Evolutionary conservation across 2,329 filamentous ascomycete species (phyloP).

Genomic region (Ascochyta koolunga): DNA sequence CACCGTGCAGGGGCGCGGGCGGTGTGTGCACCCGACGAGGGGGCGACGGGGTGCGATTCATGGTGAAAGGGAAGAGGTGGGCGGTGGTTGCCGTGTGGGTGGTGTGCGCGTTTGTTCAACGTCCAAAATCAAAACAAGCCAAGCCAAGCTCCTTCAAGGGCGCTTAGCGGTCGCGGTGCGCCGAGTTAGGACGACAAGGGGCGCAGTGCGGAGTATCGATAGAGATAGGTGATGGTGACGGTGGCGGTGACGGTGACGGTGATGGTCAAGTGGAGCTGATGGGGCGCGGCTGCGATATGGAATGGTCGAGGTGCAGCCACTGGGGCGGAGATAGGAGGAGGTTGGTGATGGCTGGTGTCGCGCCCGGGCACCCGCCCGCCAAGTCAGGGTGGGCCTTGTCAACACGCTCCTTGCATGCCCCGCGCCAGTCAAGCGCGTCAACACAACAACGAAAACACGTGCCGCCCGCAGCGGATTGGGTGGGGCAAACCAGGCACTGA

Average conservation of each 20-base stretch:
- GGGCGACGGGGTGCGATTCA: slow-evolving; percentile 66
- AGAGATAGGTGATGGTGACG: slow-evolving; percentile 16
- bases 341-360: slow-evolving; percentile 33
- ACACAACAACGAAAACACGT: slow-evolving; percentile 27
- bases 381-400: slow-evolving; percentile 10
- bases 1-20: slow-evolving; percentile 71
- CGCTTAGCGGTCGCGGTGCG: slow-evolving; percentile 4
- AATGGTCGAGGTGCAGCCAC: slow-evolving; percentile 13
- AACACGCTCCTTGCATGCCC: slow-evolving; percentile 16
- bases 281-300: slow-evolving; percentile 23
- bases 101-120: slow-evolving; percentile 13
- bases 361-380: neutral
- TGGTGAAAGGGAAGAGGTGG: slow-evolving; percentile 16
- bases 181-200: slow-evolving; percentile 7
- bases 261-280: slow-evolving; percentile 18
- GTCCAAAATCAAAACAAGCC: slow-evolving; percentile 36
- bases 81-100: neutral
- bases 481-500: neutral
- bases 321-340: slow-evolving; percentile 22
- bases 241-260: slow-evolving; percentile 13
- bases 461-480: slow-evolving; percentile 6
- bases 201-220: slow-evolving; percentile 12
- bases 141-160: slow-evolving; percentile 19
- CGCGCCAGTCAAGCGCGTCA: slow-evolving; percentile 30
- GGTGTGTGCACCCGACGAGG: slow-evolving; percentile 67